These are phyloP conservation scores for Boletus rubroflammeus DNA, from an alignment of 768 basidiomycete genomes.

Conservation along the genomic window DNA sequence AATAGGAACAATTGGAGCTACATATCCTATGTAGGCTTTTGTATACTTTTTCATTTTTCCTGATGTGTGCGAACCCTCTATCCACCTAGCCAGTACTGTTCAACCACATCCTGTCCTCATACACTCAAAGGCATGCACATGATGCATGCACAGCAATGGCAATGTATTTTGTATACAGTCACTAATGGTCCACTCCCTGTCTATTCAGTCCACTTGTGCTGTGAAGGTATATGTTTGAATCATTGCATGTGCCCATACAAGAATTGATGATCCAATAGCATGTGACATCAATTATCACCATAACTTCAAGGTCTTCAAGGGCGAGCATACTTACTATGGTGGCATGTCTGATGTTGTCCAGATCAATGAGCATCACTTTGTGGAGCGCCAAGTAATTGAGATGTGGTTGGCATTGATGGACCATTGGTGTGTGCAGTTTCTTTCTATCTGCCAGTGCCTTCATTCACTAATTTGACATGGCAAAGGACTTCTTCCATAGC, in stretches of 20 bases:
- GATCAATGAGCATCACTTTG: not conserved
- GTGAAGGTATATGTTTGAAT: too few relatives aligned
- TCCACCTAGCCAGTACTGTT: not conserved
- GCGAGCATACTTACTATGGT: not conserved
- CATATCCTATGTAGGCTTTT: not conserved
- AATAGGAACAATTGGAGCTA: too few relatives aligned
- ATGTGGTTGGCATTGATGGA: constrained; percentile 5
- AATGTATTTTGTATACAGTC: not conserved
- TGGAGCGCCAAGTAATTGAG: not conserved
- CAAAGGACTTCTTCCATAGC: not conserved
- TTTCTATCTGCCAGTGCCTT: too few relatives aligned
- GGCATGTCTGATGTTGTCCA: not conserved
- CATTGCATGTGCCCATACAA: too few relatives aligned
- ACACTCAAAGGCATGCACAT: not conserved
- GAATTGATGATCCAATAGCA: too few relatives aligned
- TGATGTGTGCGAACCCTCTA: not conserved
- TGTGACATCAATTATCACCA: constrained; percentile 3
- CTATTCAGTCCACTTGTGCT: not conserved
- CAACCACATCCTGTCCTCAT: not conserved
- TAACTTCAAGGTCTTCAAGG: constrained; percentile 2
- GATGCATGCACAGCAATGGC: constrained; percentile 1
- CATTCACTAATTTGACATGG: not conserved
- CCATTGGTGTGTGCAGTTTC: not conserved
- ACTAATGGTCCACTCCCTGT: not conserved
- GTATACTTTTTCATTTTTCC: not conserved